These are phyloP conservation scores for Clitoria ternatea DNA, from an alignment of 306 rosid species.

Conservation along the genomic window DNA sequence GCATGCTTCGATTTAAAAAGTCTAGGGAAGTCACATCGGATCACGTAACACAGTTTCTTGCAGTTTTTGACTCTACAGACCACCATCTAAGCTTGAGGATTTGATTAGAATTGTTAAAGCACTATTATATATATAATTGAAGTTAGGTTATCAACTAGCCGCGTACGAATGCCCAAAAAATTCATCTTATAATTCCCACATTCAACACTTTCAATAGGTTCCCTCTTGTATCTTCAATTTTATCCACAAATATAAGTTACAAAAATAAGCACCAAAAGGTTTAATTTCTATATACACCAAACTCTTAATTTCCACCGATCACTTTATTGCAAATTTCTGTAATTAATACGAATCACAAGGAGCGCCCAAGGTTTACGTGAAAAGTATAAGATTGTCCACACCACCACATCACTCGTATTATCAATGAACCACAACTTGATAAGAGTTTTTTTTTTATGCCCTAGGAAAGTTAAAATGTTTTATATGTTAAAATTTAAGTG, in stretches of 20 bases:
- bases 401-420: too few relatives aligned
- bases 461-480: too few relatives aligned
- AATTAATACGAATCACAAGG: too few relatives aligned
- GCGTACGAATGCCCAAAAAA: conserved; percentile 2
- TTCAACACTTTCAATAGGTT: conserved; percentile 34
- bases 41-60: conserved; percentile 29
- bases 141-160: not conserved
- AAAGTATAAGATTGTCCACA: too few relatives aligned
- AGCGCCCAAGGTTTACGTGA: too few relatives aligned
- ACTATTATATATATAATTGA: conserved; percentile 13
- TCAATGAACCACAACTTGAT: too few relatives aligned
- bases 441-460: too few relatives aligned
- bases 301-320: too few relatives aligned
- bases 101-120: conserved; percentile 24
- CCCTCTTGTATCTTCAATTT: conserved; percentile 11
- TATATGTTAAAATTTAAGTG: too few relatives aligned
- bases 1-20: not conserved
- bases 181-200: conserved; percentile 28
- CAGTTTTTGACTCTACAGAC: conserved; percentile 11
- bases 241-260: conserved; percentile 26
- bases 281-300: too few relatives aligned
- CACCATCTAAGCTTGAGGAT: conserved; percentile 14
- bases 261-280: conserved; percentile 21
- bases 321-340: too few relatives aligned
- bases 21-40: conserved; percentile 4